These are phyloP conservation scores for Boletus mariae DNA, from an alignment of 1,284 basidiomycete species.

Conservation along the genomic window DNA sequence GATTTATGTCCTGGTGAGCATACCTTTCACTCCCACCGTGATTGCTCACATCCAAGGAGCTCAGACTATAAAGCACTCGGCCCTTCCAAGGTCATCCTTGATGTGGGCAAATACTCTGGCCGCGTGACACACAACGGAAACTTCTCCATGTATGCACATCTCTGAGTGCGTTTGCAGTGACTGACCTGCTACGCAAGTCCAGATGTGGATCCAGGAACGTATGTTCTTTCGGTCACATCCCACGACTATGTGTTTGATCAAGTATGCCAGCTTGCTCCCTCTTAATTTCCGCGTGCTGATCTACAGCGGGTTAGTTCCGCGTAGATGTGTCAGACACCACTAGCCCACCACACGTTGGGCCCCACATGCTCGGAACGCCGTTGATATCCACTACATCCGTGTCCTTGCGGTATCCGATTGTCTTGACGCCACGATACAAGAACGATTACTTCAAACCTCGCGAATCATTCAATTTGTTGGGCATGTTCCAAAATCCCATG, in stretches of 20 bases:
- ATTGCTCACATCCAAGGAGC: conserved; percentile 4
- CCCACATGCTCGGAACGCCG: conserved; percentile 67
- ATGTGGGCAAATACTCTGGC: conserved; percentile 52
- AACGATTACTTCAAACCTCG: conserved; percentile 66
- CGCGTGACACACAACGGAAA: conserved; percentile 54
- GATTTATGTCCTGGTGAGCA: conserved; percentile 56
- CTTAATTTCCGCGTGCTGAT: conserved; percentile 3
- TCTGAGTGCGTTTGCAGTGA: conserved; percentile 2
- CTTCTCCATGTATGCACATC: conserved; percentile 71
- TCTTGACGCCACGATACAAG: conserved; percentile 49
- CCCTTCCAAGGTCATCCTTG: conserved; percentile 55
- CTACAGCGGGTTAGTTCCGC: conserved; percentile 32
- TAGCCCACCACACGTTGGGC: conserved; percentile 51
- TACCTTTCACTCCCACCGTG: background rate
- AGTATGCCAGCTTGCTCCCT: conserved; percentile 36
- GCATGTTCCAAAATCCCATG: conserved; percentile 86
- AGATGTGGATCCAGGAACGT: conserved; percentile 60
- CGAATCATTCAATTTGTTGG: conserved; percentile 71
- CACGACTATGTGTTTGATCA: conserved; percentile 69
- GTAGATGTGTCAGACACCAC: conserved; percentile 55
- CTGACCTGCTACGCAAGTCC: conserved; percentile 41
- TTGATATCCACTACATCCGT: conserved; percentile 55
- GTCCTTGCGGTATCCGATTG: conserved; percentile 65
- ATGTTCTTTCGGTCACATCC: conserved; percentile 61
- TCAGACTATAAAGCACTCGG: conserved; percentile 49